Conservation (phyloP, 2,329 filamentous ascomycete species). For the Thermomyces lanuginosus region DNA sequence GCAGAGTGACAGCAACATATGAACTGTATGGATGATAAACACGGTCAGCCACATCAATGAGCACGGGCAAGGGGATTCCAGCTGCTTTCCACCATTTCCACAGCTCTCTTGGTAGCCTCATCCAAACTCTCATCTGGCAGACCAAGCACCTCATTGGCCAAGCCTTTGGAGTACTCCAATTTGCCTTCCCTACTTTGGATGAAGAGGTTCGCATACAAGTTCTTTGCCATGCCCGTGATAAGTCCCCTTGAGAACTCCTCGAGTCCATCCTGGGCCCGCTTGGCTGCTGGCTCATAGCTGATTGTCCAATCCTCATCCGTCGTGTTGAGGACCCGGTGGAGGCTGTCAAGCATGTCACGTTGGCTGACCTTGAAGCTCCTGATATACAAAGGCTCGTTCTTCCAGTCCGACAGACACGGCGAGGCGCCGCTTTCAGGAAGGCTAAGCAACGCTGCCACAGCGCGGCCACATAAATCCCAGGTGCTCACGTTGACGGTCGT, state of each 20-base stretch:
- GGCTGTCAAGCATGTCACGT: constrained; percentile 46
- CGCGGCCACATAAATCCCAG: constrained; percentile 39
- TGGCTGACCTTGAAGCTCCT: constrained; percentile 44
- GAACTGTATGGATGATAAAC: too few species aligned
- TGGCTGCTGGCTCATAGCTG: constrained; percentile 20
- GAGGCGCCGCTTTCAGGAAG: constrained; percentile 24
- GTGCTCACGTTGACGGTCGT: constrained; percentile 43
- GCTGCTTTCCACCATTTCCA: too few species aligned
- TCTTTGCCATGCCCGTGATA: too few species aligned
- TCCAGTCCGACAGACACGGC: constrained; percentile 27
- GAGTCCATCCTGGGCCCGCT: too few species aligned
- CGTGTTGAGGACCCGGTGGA: constrained; percentile 42
- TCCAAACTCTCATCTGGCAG: constrained; percentile 2
- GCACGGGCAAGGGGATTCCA: too few species aligned
- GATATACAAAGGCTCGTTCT: constrained; percentile 36
- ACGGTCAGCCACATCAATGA: too few species aligned
- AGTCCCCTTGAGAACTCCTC: too few species aligned
- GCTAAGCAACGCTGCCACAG: constrained; percentile 36
- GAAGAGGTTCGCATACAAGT: too few species aligned
- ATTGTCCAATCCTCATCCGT: constrained; percentile 46
- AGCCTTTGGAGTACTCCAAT: too few species aligned
- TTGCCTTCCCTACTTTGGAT: too few species aligned
- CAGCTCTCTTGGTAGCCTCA: constrained; percentile 1
- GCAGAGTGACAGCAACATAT: too few species aligned
- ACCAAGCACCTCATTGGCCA: too few species aligned